Conservation (phyloP, 441 rosid genomes). For the Populus tomentosa region DNA sequence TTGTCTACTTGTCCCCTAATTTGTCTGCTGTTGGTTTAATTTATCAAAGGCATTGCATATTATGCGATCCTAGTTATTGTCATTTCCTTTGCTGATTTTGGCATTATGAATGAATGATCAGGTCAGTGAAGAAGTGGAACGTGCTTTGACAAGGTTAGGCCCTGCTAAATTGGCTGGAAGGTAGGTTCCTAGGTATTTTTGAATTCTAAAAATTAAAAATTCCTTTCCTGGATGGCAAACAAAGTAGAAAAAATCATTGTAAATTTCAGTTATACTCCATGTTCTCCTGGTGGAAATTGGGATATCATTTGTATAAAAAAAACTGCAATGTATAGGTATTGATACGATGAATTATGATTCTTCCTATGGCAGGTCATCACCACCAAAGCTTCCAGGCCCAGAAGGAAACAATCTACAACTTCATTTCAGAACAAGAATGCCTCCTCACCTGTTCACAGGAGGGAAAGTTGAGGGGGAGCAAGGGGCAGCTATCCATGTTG, state of each 20-base stretch:
- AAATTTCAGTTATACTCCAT: not conserved
- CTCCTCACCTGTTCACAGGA: conserved; percentile 94
- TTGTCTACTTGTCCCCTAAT: not conserved
- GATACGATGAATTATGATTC: conserved; percentile 3
- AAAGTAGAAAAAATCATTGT: not conserved
- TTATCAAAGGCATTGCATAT: not conserved
- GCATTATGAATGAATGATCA: conserved; percentile 27
- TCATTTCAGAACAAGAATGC: conserved; percentile 82
- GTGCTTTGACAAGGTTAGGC: conserved; percentile 80
- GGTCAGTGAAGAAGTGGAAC: conserved; percentile 99
- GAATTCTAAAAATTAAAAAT: not conserved
- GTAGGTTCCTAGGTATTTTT: conserved; percentile 31
- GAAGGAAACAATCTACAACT: conserved; percentile 74
- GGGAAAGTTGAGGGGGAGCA: conserved; percentile 98
- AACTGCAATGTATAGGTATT: not conserved
- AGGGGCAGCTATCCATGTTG: conserved; percentile 84
- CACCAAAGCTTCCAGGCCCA: conserved; percentile 61
- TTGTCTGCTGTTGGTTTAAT: not conserved
- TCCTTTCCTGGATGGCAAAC: not conserved
- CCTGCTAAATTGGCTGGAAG: conserved; percentile 57
- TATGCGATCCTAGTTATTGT: not conserved
- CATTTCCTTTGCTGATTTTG: conserved; percentile 13
- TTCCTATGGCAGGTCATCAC: conserved; percentile 40
- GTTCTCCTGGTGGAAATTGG: not conserved
- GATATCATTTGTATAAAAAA: no score